Base-by-base conservation (phyloP, 192 early-diverging fungal species). In the Podila verticillata region DNA sequence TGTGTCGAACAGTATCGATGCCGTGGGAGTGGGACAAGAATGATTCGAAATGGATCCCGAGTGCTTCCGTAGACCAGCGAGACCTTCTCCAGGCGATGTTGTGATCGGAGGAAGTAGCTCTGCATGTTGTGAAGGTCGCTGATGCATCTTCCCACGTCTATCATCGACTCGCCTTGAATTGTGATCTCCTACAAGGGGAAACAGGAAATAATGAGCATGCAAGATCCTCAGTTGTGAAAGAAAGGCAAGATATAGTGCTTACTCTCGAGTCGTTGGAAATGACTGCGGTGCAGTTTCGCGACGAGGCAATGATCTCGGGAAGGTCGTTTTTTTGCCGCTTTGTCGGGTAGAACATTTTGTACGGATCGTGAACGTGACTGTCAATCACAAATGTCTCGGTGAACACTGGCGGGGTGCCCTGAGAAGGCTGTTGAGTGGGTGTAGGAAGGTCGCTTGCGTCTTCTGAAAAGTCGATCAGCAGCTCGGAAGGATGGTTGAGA, bases 1-100 rank as follows among this genome's bases (percentile, higher is more conserved):
- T 57, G 62, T 4, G 10, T 66, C 20, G 63, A 24, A 31, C 65
- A 69, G 13, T 61, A 70, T 26, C 20, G 54, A 29, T 78, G 74
- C 19, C 69, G 62, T 6, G 6, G 32, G 35, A 78, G 44, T 5
- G 57, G 74, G 19, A 70, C 31, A 65, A 78, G 69, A 5, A 51
- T 31, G 3, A 78, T 36, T 5, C 74, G 61, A 20, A 70, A 78
- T 19, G 64, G 61, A 6, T 78, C 68, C 1, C 68, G 67, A 17
- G 48, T 65, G 35, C 57, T 78, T 39, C 74, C 74, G 31, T 78
- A 78, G 17, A 78, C 67, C 7, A 78, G 68, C 6, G 68, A 34
- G 26, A 66, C 68, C 32, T 28, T 51, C 2, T 70, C 56, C 2
- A 56, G 1, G 7, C 34, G 15, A n/a, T 65, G 60, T 20, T 56